Evolutionary conservation across 1,284 basidiomycete species (phyloP).

Genomic region (Cutaneotrichosporon sp.): DNA sequence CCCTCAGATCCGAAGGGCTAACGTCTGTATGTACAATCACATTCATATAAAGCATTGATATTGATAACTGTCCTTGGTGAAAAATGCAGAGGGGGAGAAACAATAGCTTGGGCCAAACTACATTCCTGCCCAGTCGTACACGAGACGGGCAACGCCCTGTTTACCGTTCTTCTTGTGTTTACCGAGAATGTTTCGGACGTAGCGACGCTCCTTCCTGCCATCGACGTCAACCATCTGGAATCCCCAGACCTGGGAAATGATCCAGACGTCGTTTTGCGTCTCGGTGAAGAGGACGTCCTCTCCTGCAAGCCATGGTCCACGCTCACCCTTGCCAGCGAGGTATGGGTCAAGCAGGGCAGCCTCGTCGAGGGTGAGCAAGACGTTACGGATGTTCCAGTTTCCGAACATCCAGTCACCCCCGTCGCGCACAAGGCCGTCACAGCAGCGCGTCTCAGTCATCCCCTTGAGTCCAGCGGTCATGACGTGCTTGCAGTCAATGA

Average conservation of each 20-base stretch:
- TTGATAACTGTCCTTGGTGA: not conserved
- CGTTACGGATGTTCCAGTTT: constrained; percentile 1
- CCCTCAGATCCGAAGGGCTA: no score
- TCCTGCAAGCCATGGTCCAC: constrained; percentile 7
- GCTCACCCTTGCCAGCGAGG: constrained; percentile 4
- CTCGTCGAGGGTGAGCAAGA: constrained; percentile 1
- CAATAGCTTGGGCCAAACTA: not conserved
- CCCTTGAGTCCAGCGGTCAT: constrained; percentile 9
- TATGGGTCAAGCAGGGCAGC: constrained; percentile 1
- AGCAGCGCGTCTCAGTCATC: constrained; percentile 6
- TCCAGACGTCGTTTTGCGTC: constrained; percentile 3
- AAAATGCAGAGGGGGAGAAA: no score
- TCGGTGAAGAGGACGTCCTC: not conserved
- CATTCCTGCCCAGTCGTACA: constrained; percentile 5
- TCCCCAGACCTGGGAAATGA: constrained; percentile 9
- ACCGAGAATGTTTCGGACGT: constrained; percentile 7
- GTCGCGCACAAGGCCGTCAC: constrained; percentile 4
- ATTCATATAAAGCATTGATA: not conserved
- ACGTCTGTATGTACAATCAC: no score
- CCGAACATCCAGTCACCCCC: constrained; percentile 11
- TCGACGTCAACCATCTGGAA: constrained; percentile 5
- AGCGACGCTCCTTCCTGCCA: constrained; percentile 3
- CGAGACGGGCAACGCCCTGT: constrained; percentile 1
- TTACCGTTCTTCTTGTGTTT: constrained; percentile 4
- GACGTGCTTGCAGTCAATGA: constrained; percentile 6